Evolutionary conservation across 1,139 yeast genomes (phyloP).

Genomic region (Yamadazyma friedrichii): DNA sequence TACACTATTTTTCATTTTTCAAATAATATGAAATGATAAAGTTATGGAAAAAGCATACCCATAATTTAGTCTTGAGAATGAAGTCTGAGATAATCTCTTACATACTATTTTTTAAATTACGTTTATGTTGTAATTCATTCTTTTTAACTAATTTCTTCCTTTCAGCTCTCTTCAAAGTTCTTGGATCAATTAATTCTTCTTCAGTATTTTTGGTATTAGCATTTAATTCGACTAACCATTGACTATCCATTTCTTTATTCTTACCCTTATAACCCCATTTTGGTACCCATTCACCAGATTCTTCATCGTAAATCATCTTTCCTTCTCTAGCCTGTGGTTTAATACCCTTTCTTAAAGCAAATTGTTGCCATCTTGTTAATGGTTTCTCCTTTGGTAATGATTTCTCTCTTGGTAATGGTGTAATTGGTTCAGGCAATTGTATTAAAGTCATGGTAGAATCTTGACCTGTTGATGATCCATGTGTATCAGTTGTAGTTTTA

Average conservation of each 20-base stretch:
- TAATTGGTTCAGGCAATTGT: conserved; percentile 79
- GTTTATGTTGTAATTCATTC: conserved; percentile 84
- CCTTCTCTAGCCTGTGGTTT: conserved; percentile 88
- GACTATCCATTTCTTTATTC: conserved; percentile 82
- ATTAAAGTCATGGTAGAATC: conserved; percentile 79
- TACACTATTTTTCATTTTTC: no score
- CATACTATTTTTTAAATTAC: conserved; percentile 53
- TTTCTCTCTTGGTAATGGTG: conserved; percentile 90
- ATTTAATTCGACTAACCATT: conserved; percentile 95
- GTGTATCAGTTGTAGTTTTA: conserved; percentile 77
- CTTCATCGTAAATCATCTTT: conserved; percentile 88
- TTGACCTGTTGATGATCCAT: conserved; percentile 58
- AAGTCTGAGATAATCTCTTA: neutral
- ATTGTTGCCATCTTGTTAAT: conserved; percentile 93
- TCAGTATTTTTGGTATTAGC: conserved; percentile 65
- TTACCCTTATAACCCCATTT: conserved; percentile 98
- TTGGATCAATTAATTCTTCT: conserved; percentile 82
- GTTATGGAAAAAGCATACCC: no score
- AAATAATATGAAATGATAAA: no score
- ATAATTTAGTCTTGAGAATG: no score
- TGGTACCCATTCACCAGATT: conserved; percentile 90
- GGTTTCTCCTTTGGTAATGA: conserved; percentile 91
- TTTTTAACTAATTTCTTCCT: conserved; percentile 84
- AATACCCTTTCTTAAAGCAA: conserved; percentile 95
- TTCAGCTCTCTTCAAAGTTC: conserved; percentile 75